Percentiles rank a stretch among this genome's conserved stretches.
These are phyloP conservation scores for Euphorbia schlechtendalii DNA, from an alignment of 441 rosid genomes.

Conservation along the genomic window DNA sequence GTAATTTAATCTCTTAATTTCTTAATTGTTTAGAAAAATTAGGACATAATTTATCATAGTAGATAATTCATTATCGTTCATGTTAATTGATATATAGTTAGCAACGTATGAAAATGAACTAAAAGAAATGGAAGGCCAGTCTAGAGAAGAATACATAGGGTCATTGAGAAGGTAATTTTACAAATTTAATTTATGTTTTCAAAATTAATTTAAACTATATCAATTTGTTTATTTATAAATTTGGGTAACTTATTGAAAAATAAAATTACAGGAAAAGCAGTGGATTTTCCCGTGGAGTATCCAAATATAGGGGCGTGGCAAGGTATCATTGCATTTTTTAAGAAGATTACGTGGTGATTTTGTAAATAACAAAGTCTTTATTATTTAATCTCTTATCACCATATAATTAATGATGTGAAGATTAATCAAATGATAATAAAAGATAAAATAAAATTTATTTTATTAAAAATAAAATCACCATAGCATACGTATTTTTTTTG, in stretches of 20 bases:
- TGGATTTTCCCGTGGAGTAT: slow-evolving; percentile 88
- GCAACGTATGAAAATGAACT: slow-evolving; percentile 45
- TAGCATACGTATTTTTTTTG: too few relatives aligned
- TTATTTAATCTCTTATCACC: too few relatives aligned
- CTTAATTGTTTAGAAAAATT: neutral
- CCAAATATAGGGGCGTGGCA: slow-evolving; percentile 92
- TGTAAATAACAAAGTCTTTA: too few relatives aligned
- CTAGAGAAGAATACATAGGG: slow-evolving; percentile 75
- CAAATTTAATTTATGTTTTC: neutral
- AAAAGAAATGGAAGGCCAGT: slow-evolving; percentile 65
- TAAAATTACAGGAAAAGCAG: slow-evolving; percentile 60
- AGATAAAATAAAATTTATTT: too few relatives aligned
- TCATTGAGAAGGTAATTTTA: slow-evolving; percentile 50
- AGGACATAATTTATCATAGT: neutral
- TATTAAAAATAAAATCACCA: too few relatives aligned
- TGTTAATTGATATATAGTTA: slow-evolving; percentile 19
- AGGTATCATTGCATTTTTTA: slow-evolving; percentile 40
- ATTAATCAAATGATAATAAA: too few relatives aligned
- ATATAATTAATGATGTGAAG: too few relatives aligned
- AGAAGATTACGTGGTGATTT: too few relatives aligned
- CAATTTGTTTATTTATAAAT: neutral
- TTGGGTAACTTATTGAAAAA: neutral
- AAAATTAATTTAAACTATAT: too few relatives aligned
- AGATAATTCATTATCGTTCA: neutral
- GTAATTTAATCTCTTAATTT: slow-evolving; percentile 23